Percentiles rank a stretch among this genome's conserved stretches.
Conservation (phyloP, 108 stramenopile species). For the Nitzschia inconspicua region DNA sequence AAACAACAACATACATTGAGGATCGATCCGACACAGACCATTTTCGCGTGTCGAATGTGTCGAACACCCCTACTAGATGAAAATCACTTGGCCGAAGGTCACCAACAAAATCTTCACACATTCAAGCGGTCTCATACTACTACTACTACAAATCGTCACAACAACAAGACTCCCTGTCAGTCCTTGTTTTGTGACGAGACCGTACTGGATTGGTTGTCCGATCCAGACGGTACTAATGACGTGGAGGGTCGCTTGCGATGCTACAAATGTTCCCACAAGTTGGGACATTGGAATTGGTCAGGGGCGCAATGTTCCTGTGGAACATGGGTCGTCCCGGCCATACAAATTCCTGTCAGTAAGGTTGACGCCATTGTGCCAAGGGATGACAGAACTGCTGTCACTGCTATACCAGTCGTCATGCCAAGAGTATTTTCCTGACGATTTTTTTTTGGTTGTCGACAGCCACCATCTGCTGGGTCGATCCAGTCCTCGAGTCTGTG, state of each 20-base stretch:
- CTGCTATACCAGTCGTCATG: neutral
- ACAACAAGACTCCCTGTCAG: constrained; percentile 26
- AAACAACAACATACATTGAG: too few species aligned
- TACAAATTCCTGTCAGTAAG: constrained; percentile 69
- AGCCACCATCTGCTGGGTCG: too few species aligned
- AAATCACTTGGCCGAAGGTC: constrained; percentile 55
- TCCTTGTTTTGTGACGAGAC: constrained; percentile 51
- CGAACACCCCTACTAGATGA: constrained; percentile 62
- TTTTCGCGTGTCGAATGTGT: constrained; percentile 73
- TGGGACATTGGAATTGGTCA: constrained; percentile 82
- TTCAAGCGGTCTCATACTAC: too few species aligned
- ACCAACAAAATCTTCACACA: constrained; percentile 13
- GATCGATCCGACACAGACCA: constrained; percentile 21
- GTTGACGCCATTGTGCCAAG: constrained; percentile 50
- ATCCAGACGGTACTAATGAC: constrained; percentile 27
- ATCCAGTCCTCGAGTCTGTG: too few species aligned
- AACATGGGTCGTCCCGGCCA: constrained; percentile 85
- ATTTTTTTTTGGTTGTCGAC: too few species aligned
- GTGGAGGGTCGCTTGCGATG: constrained; percentile 73
- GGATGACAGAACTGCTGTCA: neutral
- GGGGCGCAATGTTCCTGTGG: constrained; percentile 81
- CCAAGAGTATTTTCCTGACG: too few species aligned
- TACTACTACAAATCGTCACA: neutral
- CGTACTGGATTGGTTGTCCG: constrained; percentile 50
- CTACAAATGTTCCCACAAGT: constrained; percentile 65